Conservation (phyloP, 495 filamentous ascomycete genomes). For the Cryomyces minteri region DNA sequence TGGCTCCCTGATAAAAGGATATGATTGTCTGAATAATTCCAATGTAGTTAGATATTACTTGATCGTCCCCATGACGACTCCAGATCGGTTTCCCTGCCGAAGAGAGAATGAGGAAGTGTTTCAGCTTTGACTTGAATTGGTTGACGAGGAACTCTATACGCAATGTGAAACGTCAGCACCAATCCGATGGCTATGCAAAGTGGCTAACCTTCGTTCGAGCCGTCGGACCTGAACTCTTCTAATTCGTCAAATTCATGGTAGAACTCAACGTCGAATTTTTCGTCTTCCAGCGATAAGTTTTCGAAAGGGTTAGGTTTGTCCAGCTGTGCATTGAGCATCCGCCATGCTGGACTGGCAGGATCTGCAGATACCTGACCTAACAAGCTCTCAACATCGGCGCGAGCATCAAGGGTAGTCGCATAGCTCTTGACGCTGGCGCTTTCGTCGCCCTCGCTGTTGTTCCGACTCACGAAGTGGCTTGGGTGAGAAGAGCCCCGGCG, state of each 20-base stretch:
- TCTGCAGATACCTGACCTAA: constrained; percentile 45
- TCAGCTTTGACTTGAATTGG: constrained; percentile 71
- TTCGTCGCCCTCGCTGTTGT: constrained; percentile 51
- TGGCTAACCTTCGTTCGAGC: constrained; percentile 50
- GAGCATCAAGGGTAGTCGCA: constrained; percentile 51
- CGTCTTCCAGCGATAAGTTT: constrained; percentile 26
- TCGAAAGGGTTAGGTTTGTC: constrained; percentile 40
- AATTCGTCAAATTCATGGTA: constrained; percentile 63
- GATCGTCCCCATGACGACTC: constrained; percentile 79
- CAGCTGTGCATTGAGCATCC: constrained; percentile 35
- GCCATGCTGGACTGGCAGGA: constrained; percentile 40
- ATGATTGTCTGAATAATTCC: constrained; percentile 97
- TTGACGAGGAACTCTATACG: constrained; percentile 53
- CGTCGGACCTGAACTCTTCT: constrained; percentile 39
- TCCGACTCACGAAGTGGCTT: constrained; percentile 27
- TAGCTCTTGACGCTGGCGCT: constrained; percentile 69
- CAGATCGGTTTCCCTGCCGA: constrained; percentile 97
- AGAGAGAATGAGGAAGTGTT: constrained; percentile 92
- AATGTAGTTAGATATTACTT: constrained; percentile 76
- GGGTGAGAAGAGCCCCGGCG: constrained; percentile 24
- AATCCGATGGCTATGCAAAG: constrained; percentile 93
- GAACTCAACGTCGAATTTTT: constrained; percentile 40
- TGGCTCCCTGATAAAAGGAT: constrained; percentile 74
- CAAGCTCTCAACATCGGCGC: constrained; percentile 66
- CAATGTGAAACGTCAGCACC: constrained; percentile 74